Base-by-base conservation (phyloP, 768 basidiomycete genomes). In the Suillus sp. region DNA sequence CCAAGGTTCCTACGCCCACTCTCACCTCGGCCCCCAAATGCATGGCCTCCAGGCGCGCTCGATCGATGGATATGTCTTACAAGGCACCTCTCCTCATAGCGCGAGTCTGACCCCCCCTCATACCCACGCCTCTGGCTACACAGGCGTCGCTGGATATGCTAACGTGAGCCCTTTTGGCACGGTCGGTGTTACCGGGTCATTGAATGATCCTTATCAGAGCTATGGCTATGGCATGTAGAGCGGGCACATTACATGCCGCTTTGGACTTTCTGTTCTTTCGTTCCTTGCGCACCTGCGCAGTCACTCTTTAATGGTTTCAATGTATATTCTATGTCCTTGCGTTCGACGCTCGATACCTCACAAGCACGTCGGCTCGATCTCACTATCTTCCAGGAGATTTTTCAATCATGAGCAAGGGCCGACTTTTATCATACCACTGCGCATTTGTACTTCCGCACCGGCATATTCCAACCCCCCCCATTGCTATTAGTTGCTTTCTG, bases 211-310 rank as follows among this genome's bases (percentile, higher is more conserved):
- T 38, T 93, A 93, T 80, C 89, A 90, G 79, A 78, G 80, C 66
- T 93, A 89, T 70, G 88, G 87, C 63, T 93, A 93, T 70, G 87
- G 89, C 72, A 91, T 92, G 90, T 93, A 57, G 83, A 87, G 77
- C 59, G 37, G 37, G 25, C 18, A 59, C n/a, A 65, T 60, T 34
- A 62, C 50, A 43, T 10, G 40, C 53, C 20, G 43, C 51, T 59
- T 69, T 67, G 43, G 30, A 30, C 30, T n/a, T 74, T 20, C 38
- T 47, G 32, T 63, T 37, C 56, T 43, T 59, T 53, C 62, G n/a
- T 45, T 65, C 64, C 16, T 55, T 10, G 45, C 64, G 67, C 53
- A 66, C 65, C 54, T 61, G 64, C 62, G 51, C 56, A 67, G 61
- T 57, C 71, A 59, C 62, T 75, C 71, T 30, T 68, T 75, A 75